Base-by-base conservation (phyloP, 495 filamentous ascomycete genomes). In the Viridothelium virens region DNA sequence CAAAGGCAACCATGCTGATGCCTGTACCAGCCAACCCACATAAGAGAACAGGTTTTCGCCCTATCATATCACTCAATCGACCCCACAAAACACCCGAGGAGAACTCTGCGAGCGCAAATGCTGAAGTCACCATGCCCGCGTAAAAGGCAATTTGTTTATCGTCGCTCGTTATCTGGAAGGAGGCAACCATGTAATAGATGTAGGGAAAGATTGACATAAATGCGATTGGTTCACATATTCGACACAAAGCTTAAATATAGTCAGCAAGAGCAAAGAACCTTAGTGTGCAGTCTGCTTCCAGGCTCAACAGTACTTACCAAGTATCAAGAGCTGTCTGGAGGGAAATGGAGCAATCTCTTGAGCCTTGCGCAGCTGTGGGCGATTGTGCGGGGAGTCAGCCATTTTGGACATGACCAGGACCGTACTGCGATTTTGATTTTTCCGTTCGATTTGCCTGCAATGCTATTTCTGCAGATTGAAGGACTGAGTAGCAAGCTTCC, bases 121-220 rank as follows among this genome's bases (percentile, higher is more conserved):
- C 86, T 3, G 95, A 96, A 1, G 92, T 97, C 68, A 99, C 92
- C 87, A 97, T 88, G 69, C 95, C 95, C 50, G 90, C 91, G 74
- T 97, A 99, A 63, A 96, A 81, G 25, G 92, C 88, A 70, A 97
- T 96, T 74, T 89, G 84, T 68, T 83, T 84, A 64, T 90, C 82
- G 71, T 90, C 87, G 66, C 88, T 75, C 56, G 91, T 89, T 76
- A 94, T 87, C 69, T 90, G 79, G 78, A 99, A 99, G 44, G 89
- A 90, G 70, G 90, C 82, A 61, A 97, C 90, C 94, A 99, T 99
- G 79, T 88, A 94, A 79, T 96, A 99, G 73, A 93, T 92, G 74
- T 99, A 99, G 2, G 94, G 95, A 74, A 99, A 97, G 70, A 99
- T 96, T 62, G 92, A 96, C 89, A 96, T 97, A 82, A 99, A 97